Evolutionary conservation across 352 stramenopile species (phyloP).

Genomic region (Phytophthora colocasiae): DNA sequence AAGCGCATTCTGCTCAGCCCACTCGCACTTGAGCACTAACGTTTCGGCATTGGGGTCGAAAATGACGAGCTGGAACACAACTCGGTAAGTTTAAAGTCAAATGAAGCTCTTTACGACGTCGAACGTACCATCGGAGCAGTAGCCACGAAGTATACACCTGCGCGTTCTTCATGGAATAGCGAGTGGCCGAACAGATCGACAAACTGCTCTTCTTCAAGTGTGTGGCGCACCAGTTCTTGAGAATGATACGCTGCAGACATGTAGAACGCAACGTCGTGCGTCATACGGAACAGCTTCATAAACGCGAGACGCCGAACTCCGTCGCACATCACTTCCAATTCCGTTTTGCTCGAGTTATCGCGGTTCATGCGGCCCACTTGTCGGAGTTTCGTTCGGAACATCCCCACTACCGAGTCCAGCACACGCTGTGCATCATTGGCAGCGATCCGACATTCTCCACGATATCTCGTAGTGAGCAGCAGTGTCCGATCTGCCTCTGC

Average conservation of each 20-base stretch:
- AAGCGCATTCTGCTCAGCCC: slow-evolving; percentile 68
- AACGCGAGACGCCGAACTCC: slow-evolving; percentile 71
- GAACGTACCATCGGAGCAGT: slow-evolving; percentile 65
- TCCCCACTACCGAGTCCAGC: slow-evolving; percentile 49
- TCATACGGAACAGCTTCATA: slow-evolving; percentile 63
- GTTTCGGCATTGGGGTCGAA: slow-evolving; percentile 74
- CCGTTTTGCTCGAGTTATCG: slow-evolving; percentile 12
- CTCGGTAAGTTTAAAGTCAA: slow-evolving; percentile 1
- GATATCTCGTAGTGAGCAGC: slow-evolving; percentile 55
- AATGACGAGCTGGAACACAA: slow-evolving; percentile 48
- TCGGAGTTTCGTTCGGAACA: slow-evolving; percentile 59
- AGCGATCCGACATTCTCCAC: slow-evolving; percentile 64
- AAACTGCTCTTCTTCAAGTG: slow-evolving; percentile 59
- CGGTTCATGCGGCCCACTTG: slow-evolving; percentile 42
- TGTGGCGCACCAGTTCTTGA: slow-evolving; percentile 45
- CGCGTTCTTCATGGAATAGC: slow-evolving; percentile 74
- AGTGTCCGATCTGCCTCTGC: slow-evolving; percentile 55
- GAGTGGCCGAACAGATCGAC: slow-evolving; percentile 71
- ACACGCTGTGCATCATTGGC: slow-evolving; percentile 57
- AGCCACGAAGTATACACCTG: slow-evolving; percentile 69
- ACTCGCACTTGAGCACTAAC: slow-evolving; percentile 57
- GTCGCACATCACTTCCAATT: slow-evolving; percentile 57
- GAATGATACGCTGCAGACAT: slow-evolving; percentile 59
- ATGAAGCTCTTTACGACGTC: neutral
- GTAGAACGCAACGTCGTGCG: slow-evolving; percentile 65